A percentile compares a stretch with the other conserved stretches of the same genome.
Conservation (phyloP, 164 flowering plant species). For the Taxillus chinensis region DNA sequence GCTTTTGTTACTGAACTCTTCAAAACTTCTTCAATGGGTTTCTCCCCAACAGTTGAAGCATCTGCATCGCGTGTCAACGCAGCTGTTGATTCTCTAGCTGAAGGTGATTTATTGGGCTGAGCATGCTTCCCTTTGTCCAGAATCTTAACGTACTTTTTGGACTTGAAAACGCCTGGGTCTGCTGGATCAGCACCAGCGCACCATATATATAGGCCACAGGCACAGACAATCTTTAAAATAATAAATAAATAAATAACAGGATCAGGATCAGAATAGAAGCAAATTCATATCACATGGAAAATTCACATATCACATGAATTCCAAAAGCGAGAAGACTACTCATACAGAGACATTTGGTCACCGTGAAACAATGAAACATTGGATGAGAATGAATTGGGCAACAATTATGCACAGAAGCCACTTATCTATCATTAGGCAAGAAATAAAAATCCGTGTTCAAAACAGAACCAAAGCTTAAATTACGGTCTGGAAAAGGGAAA, state of each 20-base stretch:
- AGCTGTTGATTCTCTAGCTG: background rate
- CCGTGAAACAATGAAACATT: no score
- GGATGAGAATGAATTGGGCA: no score
- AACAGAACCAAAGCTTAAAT: background rate
- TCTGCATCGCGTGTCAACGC: background rate
- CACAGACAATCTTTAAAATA: slow-evolving; percentile 53
- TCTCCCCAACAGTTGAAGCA: background rate
- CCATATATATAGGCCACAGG: slow-evolving; percentile 74
- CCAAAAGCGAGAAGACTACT: no score
- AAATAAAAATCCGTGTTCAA: no score
- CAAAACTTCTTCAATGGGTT: background rate
- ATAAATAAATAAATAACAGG: background rate
- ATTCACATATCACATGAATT: background rate
- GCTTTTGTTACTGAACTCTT: background rate
- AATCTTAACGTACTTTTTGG: background rate
- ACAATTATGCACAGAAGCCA: no score
- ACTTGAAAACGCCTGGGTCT: background rate
- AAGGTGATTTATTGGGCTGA: background rate
- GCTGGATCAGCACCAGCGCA: slow-evolving; percentile 16
- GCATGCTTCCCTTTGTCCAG: background rate
- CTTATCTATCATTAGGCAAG: no score
- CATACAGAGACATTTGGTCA: no score
- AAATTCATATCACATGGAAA: background rate
- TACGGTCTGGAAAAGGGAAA: background rate
- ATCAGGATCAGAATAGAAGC: background rate